These are phyloP conservation scores for Cercospora sojina DNA, from an alignment of 2,329 filamentous ascomycete species.

Conservation along the genomic window DNA sequence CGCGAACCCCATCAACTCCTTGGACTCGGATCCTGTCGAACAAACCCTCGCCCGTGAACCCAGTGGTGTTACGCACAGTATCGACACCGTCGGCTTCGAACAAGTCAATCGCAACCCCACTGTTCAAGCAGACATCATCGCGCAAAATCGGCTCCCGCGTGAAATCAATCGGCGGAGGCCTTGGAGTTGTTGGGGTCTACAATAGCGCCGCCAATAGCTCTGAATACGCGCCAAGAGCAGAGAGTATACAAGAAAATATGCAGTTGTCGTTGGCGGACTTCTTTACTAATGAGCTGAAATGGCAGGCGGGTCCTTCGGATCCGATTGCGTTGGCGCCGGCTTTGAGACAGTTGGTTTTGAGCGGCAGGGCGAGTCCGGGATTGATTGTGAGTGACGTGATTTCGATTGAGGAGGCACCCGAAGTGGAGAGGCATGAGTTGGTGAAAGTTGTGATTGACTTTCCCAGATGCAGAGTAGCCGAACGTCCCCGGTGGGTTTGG, in stretches of 20 bases:
- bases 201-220: not conserved
- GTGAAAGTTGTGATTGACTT: not conserved
- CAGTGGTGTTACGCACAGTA: constrained; percentile 61
- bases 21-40: constrained; percentile 57
- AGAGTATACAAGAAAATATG: not conserved
- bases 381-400: constrained; percentile 16
- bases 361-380: constrained; percentile 9
- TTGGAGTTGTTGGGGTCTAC: constrained; percentile 15
- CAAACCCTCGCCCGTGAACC: constrained; percentile 59
- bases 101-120: not conserved
- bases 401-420: constrained; percentile 16
- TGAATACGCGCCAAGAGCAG: not conserved
- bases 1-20: constrained; percentile 60
- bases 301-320: not conserved
- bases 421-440: not conserved
- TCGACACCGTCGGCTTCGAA: constrained; percentile 66
- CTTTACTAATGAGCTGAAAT: not conserved
- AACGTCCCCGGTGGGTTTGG: not conserved
- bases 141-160: constrained; percentile 11
- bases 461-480: not conserved
- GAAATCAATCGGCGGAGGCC: constrained; percentile 10
- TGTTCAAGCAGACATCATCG: constrained; percentile 1
- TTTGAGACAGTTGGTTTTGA: not conserved
- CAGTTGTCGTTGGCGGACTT: not conserved
- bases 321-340: not conserved